These are phyloP conservation scores for Maudiozyma bulderi DNA, from an alignment of 805 yeast species.

Conservation along the genomic window DNA sequence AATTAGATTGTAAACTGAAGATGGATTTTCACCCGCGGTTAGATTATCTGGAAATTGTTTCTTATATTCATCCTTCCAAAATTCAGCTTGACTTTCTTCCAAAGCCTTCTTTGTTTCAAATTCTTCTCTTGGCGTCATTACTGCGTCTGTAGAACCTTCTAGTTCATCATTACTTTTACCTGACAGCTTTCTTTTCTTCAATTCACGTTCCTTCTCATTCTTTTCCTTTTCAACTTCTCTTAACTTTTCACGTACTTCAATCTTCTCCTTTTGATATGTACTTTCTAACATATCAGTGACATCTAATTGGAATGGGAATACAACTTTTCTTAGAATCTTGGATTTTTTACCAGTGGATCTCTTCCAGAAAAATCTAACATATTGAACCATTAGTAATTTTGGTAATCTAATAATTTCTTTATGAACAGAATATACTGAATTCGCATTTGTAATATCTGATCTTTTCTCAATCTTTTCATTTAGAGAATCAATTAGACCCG, in stretches of 20 bases:
- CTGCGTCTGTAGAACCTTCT: constrained; percentile 9
- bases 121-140: constrained; percentile 42
- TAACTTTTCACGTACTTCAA: constrained; percentile 65
- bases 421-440: constrained; percentile 59
- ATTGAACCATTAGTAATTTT: constrained; percentile 78
- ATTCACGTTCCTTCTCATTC: constrained; percentile 61
- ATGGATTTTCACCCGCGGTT: constrained; percentile 63
- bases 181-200: constrained; percentile 43
- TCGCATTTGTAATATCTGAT: constrained; percentile 56
- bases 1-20: constrained; percentile 73
- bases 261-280: constrained; percentile 56
- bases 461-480: constrained; percentile 70
- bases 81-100: constrained; percentile 39
- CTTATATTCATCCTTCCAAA: constrained; percentile 39
- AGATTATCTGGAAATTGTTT: constrained; percentile 40
- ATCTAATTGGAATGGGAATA: constrained; percentile 89
- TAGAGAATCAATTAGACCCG: constrained; percentile 69
- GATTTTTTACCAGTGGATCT: constrained; percentile 84
- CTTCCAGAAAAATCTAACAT: constrained; percentile 94
- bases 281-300: constrained; percentile 77
- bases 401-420: constrained; percentile 68
- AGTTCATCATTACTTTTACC: constrained; percentile 5
- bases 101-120: constrained; percentile 41
- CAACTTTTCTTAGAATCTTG: constrained; percentile 87
- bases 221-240: constrained; percentile 67